A percentile compares a stretch with the other conserved stretches of the same genome.
These are phyloP conservation scores for Candida xiaguanensis DNA, from an alignment of 805 yeast species.

Conservation along the genomic window DNA sequence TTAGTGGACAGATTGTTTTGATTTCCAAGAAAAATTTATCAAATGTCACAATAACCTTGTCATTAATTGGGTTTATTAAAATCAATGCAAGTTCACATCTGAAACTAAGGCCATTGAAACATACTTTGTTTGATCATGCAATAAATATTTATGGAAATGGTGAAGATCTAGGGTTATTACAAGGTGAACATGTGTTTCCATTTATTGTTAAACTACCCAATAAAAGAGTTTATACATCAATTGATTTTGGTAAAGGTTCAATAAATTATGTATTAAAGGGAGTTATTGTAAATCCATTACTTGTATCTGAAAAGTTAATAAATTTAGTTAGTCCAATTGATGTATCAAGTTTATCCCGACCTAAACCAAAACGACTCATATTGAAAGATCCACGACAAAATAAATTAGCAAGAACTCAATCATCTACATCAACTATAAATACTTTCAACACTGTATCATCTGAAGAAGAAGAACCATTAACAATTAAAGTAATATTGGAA, in stretches of 20 bases:
- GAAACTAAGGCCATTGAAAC: constrained; percentile 50
- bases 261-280: constrained; percentile 64
- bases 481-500: constrained; percentile 32
- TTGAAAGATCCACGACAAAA: constrained; percentile 48
- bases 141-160: constrained; percentile 52
- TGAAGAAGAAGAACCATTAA: background rate
- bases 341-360: constrained; percentile 59
- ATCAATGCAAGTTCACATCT: constrained; percentile 51
- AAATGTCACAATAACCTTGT: constrained; percentile 50
- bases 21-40: constrained; percentile 53
- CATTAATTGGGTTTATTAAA: constrained; percentile 55
- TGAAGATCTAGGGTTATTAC: constrained; percentile 48
- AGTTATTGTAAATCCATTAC: constrained; percentile 33
- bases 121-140: constrained; percentile 54
- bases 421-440: constrained; percentile 10
- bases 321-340: constrained; percentile 71
- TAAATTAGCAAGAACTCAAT: constrained; percentile 8
- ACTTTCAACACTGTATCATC: constrained; percentile 9
- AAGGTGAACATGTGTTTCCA: constrained; percentile 87
- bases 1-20: constrained; percentile 60
- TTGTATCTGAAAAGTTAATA: constrained; percentile 53
- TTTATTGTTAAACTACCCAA: constrained; percentile 79
- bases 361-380: constrained; percentile 62
- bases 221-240: constrained; percentile 65
- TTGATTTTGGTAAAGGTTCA: constrained; percentile 84